Base-by-base conservation (phyloP, 2,329 filamentous ascomycete genomes). In the Verticillium albo-atrum region DNA sequence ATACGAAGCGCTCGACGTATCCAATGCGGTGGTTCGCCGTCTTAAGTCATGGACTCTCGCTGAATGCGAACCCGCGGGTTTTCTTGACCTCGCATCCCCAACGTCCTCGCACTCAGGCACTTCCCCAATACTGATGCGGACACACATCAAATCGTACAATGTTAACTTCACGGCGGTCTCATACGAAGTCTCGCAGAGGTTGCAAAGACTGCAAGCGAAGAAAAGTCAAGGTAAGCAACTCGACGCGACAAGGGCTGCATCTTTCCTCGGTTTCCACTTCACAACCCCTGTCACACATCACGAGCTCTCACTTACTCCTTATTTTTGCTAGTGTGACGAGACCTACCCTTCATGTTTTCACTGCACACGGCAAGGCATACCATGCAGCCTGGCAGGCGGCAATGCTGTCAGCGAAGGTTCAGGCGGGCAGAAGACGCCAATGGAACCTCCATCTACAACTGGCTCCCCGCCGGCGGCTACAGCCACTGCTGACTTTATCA, bases 181-280 rank as follows among this genome's bases (percentile, higher is more conserved):
- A 72, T 6, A 77, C 68, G 53, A 72, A 72, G 60, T 72, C 70
- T 58, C 67, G 70, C 12, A 72, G 63, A 14, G 70, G 70, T 50
- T 72, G 70, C 60, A 58, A 58, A 47, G 68, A 70, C 61, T 72
- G 70, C 61, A 72, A 72, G 62, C 64, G 67, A 7, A 68, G 70
- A 35, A 72, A 72, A 58, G 70, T 72, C 27, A 72, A 72, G 64
- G 70, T 72, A 62, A 47, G 68, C 59, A 28, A 28, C 15, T 25
- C 42, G 7, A 32, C n/a, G n/a, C n/a, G n/a, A n/a, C n/a, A n/a
- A n/a, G n/a, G n/a, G n/a, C n/a, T n/a, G n/a, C n/a, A n/a, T n/a
- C n/a, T n/a, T n/a, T n/a, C 30, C 30, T 32, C 30, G 10, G 30
- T 3, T 32, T 14, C 34, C 34, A 17, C 6, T 20, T 15, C 34